Evolutionary conservation across 2,329 filamentous ascomycete genomes (phyloP).

Genomic region (Fusarium abutilonis): DNA sequence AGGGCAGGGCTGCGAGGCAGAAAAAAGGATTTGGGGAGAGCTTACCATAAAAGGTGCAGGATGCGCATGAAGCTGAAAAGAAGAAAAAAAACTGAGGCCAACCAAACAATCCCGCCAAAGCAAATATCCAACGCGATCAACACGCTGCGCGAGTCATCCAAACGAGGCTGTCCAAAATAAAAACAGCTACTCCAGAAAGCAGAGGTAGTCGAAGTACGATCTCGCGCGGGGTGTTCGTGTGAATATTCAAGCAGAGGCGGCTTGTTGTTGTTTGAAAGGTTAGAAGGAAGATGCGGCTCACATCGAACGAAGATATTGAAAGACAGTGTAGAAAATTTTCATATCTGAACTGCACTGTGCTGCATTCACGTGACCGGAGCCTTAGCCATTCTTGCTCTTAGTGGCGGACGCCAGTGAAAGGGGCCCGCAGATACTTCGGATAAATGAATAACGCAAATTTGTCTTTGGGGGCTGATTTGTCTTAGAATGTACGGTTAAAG

Average conservation of each 20-base stretch:
- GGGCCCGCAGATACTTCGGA: constrained; percentile 35
- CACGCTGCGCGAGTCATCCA: constrained; percentile 2
- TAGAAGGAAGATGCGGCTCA: constrained; percentile 34
- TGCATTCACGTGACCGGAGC: constrained; percentile 33
- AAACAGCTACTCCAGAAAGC: constrained; percentile 24
- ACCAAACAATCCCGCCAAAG: constrained; percentile 16
- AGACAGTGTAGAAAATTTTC: constrained; percentile 49
- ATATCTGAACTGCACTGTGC: constrained; percentile 44
- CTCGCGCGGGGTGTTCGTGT: constrained; percentile 22
- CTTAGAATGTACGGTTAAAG: constrained; percentile 17
- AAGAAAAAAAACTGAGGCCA: constrained; percentile 17
- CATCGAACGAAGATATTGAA: constrained; percentile 47
- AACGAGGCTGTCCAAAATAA: constrained; percentile 29
- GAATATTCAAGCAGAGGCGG: constrained; percentile 8
- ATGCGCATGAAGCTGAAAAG: neutral
- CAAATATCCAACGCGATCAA: constrained; percentile 6
- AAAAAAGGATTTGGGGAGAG: constrained; percentile 24
- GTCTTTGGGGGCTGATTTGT: constrained; percentile 7
- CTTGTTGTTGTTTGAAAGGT: constrained; percentile 29
- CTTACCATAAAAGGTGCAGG: constrained; percentile 41
- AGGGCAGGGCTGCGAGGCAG: constrained; percentile 28
- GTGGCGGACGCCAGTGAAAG: constrained; percentile 31
- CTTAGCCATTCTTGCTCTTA: constrained; percentile 31
- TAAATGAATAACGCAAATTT: constrained; percentile 44
- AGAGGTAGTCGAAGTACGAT: constrained; percentile 11